These are phyloP conservation scores for Pyrus hybrid DNA, from an alignment of 331 rosid species.

Conservation along the genomic window DNA sequence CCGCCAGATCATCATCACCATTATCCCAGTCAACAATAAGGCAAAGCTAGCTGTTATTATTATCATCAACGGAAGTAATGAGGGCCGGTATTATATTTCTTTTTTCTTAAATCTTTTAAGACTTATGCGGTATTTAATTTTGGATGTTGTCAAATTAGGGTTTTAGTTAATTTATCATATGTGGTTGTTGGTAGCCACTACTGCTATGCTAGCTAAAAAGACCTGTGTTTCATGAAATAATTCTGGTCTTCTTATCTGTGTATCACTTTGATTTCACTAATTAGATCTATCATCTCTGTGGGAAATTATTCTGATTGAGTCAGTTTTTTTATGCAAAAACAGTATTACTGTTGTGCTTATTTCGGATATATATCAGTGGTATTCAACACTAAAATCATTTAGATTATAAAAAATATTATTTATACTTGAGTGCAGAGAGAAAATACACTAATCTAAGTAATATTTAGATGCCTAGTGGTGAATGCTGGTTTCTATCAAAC, in stretches of 20 bases:
- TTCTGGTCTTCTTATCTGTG: slow-evolving; percentile 25
- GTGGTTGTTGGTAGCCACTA: slow-evolving; percentile 22
- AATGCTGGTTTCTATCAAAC: too few species aligned
- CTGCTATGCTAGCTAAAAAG: not conserved
- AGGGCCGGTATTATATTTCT: not conserved
- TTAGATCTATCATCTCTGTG: slow-evolving; percentile 19
- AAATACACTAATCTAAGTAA: too few species aligned
- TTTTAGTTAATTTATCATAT: slow-evolving; percentile 20
- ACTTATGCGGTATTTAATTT: slow-evolving; percentile 4
- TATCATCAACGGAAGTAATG: not conserved
- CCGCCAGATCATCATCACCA: slow-evolving; percentile 34
- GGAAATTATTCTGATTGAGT: slow-evolving; percentile 16
- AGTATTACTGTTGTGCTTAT: not conserved
- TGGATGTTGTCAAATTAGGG: slow-evolving; percentile 29
- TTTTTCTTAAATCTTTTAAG: not conserved
- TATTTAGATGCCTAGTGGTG: too few species aligned
- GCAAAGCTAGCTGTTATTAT: not conserved
- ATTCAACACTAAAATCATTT: too few species aligned
- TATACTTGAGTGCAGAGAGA: too few species aligned
- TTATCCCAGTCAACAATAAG: slow-evolving; percentile 29
- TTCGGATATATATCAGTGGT: too few species aligned
- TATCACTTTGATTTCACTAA: slow-evolving; percentile 31
- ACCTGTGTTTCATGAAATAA: slow-evolving; percentile 2
- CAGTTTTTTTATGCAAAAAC: not conserved
- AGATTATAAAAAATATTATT: too few species aligned